These are phyloP conservation scores for Caryopteris hybrid DNA, from an alignment of 305 asterid genomes.

Conservation along the genomic window DNA sequence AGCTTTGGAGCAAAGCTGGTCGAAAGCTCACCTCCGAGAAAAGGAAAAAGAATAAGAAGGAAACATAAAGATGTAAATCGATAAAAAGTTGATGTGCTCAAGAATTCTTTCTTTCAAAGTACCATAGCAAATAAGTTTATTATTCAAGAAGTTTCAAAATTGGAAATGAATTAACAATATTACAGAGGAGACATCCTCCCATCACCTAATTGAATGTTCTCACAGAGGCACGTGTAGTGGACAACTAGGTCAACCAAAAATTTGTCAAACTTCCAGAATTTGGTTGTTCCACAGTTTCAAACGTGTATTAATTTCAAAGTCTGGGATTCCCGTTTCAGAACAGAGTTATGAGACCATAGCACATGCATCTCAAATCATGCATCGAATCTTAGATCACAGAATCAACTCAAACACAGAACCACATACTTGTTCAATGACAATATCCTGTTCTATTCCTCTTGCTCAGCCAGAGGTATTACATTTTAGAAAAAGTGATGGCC, in stretches of 20 bases:
- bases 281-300: not conserved
- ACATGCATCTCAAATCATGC: not conserved
- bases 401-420: not conserved
- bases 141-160: not conserved
- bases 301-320: not conserved
- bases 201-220: not conserved
- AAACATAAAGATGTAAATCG: not conserved
- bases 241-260: not conserved
- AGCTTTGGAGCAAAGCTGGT: not conserved
- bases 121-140: not conserved
- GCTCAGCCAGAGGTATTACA: not conserved
- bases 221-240: not conserved
- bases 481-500: not conserved
- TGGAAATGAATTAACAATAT: not conserved
- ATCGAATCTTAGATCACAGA: too few species aligned
- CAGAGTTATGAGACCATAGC: not conserved
- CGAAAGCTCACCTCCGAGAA: not conserved
- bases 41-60: not conserved
- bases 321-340: not conserved
- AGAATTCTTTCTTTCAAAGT: not conserved
- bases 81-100: not conserved
- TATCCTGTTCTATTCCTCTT: not conserved
- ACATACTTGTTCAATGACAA: not conserved
- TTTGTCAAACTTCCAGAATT: not conserved
- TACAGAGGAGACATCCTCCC: not conserved